Percentiles rank a stretch among this genome's conserved stretches.
Evolutionary conservation across 495 filamentous ascomycete genomes (phyloP).

Genomic region (Evernia prunastri): DNA sequence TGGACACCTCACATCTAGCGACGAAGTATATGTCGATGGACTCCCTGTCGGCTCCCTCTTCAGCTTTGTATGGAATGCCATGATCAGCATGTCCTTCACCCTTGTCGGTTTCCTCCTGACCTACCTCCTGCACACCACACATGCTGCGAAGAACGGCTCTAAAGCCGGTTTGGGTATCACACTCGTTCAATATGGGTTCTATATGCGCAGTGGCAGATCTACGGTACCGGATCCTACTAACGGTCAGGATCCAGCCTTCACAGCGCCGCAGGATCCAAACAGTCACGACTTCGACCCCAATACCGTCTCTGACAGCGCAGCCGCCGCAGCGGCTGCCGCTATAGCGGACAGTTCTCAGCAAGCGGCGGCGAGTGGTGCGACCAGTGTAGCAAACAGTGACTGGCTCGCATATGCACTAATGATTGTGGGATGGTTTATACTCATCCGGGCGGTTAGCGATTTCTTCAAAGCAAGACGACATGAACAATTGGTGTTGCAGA

Average conservation of each 20-base stretch:
- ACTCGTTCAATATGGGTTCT: slow-evolving; percentile 93
- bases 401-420: slow-evolving; percentile 92
- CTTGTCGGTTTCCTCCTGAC: slow-evolving; percentile 95
- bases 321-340: slow-evolving; percentile 33
- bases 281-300: slow-evolving; percentile 80
- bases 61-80: slow-evolving; percentile 94
- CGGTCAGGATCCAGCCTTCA: slow-evolving; percentile 47
- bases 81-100: slow-evolving; percentile 98
- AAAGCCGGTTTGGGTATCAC: slow-evolving; percentile 90
- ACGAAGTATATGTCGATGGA: slow-evolving; percentile 95
- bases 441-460: slow-evolving; percentile 84
- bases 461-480: slow-evolving; percentile 81
- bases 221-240: slow-evolving; percentile 45
- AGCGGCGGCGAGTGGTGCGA: slow-evolving; percentile 33
- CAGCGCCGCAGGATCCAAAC: slow-evolving; percentile 76
- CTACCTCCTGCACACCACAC: slow-evolving; percentile 94
- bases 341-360: slow-evolving; percentile 20
- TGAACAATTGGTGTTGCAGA: slow-evolving; percentile 87
- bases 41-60: slow-evolving; percentile 93
- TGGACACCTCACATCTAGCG: slow-evolving; percentile 60
- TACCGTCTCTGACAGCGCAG: slow-evolving; percentile 43
- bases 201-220: slow-evolving; percentile 64
- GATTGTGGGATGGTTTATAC: slow-evolving; percentile 97
- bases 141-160: slow-evolving; percentile 96
- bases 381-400: slow-evolving; percentile 55